phyloP scores from a whole-genome alignment of 441 rosid species.

The Metrosideros polymorpha region DNA sequence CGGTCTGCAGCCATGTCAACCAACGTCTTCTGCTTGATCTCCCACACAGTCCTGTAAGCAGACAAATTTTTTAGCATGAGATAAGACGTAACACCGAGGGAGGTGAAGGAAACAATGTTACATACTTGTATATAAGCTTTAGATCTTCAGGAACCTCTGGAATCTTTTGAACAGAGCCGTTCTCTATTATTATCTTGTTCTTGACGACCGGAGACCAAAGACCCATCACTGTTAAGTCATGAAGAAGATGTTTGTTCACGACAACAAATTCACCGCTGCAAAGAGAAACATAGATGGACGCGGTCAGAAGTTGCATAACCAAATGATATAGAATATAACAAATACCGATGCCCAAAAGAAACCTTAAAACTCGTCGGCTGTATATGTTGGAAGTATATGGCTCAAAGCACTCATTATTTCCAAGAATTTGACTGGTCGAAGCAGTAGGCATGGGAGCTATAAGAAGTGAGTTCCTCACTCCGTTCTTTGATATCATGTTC shows the following conservation, averaged over 20 bases:
- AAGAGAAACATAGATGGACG: background rate
- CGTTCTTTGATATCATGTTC: conserved; percentile 46
- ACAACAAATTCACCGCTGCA: conserved; percentile 90
- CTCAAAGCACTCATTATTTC: conserved; percentile 90
- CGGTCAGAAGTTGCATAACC: background rate
- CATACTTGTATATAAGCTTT: conserved; percentile 74
- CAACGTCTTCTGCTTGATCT: conserved; percentile 81
- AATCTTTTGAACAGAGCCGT: conserved; percentile 69
- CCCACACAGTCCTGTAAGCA: conserved; percentile 81
- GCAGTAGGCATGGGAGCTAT: conserved; percentile 96
- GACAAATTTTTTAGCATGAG: background rate
- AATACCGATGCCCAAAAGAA: background rate
- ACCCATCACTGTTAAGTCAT: conserved; percentile 83
- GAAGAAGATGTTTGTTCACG: conserved; percentile 92
- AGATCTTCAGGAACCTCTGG: conserved; percentile 64
- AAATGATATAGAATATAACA: background rate
- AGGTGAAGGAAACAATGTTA: background rate
- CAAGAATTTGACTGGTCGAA: conserved; percentile 93
- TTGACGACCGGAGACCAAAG: conserved; percentile 69
- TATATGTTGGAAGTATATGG: conserved; percentile 89
- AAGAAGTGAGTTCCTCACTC: conserved; percentile 81
- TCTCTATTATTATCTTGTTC: conserved; percentile 59
- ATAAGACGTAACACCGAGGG: background rate
- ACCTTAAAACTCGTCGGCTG: conserved; percentile 88
- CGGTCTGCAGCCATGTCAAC: conserved; percentile 95